phyloP scores from a whole-genome alignment of 768 basidiomycete genomes.

The Cubamyces lactineus region DNA sequence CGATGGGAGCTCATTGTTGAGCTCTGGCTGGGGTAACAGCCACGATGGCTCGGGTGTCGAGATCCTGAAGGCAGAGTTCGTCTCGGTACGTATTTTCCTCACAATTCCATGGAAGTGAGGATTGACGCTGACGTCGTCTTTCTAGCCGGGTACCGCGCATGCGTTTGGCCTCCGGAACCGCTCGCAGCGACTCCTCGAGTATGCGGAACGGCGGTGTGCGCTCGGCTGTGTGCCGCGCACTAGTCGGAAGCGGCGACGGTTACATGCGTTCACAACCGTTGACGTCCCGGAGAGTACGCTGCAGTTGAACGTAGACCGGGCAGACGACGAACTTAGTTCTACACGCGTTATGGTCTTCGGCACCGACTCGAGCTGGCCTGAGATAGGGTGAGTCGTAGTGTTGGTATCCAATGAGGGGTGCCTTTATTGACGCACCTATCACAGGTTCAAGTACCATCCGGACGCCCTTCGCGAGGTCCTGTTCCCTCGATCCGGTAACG shows the following conservation, averaged over 20 bases:
- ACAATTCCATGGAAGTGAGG: neutral
- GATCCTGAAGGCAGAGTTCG: constrained; percentile 64
- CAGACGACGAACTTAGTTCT: constrained; percentile 14
- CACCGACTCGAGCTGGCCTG: constrained; percentile 24
- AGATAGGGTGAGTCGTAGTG: constrained; percentile 8
- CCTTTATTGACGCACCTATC: neutral
- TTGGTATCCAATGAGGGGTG: neutral
- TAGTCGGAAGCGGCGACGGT: constrained; percentile 15
- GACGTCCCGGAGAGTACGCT: constrained; percentile 11
- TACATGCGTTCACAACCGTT: constrained; percentile 5
- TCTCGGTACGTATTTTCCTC: constrained; percentile 52
- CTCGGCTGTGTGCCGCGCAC: constrained; percentile 31
- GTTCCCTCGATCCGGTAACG: constrained; percentile 20
- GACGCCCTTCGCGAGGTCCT: constrained; percentile 32
- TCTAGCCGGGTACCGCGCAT: constrained; percentile 55
- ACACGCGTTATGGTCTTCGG: constrained; percentile 25
- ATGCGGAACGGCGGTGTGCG: constrained; percentile 59
- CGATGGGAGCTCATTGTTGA: constrained; percentile 38
- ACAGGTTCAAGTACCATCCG: constrained; percentile 38
- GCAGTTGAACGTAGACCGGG: constrained; percentile 13
- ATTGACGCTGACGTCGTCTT: constrained; percentile 1
- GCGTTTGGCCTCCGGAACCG: constrained; percentile 65
- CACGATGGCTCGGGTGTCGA: constrained; percentile 81
- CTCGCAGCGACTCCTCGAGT: constrained; percentile 67
- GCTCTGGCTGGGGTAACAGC: constrained; percentile 73